These are phyloP conservation scores for Biscutella auriculata DNA, from an alignment of 441 rosid species.

Conservation along the genomic window DNA sequence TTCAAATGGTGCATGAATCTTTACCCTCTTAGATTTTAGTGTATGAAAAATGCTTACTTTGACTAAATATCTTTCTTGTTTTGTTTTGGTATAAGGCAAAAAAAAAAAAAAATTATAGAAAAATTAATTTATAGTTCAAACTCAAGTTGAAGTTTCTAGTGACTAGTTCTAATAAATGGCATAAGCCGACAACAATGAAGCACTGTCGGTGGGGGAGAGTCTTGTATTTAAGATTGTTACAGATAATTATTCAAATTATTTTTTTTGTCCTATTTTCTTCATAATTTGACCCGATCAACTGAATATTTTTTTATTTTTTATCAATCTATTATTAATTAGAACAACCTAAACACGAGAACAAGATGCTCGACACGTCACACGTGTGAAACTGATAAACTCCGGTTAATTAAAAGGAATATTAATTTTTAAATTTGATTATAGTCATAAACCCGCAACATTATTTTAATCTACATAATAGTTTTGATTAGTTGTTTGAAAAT, in stretches of 20 bases:
- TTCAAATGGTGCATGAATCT: conserved; percentile 27
- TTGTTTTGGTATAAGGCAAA: no score
- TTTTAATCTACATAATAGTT: not conserved
- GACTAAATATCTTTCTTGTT: conserved; percentile 15
- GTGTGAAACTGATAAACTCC: not conserved
- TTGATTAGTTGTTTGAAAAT: not conserved
- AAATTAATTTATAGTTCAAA: not conserved
- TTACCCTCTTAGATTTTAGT: conserved; percentile 11
- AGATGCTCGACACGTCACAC: conserved; percentile 10
- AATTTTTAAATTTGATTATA: not conserved
- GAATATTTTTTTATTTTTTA: not conserved
- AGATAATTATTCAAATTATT: conserved; percentile 6
- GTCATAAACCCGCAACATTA: not conserved
- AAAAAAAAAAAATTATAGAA: no score
- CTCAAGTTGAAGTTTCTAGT: not conserved
- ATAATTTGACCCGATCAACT: conserved; percentile 16
- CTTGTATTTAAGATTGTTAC: conserved; percentile 17
- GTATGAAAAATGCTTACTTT: conserved; percentile 20
- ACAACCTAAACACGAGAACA: conserved; percentile 7
- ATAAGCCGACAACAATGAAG: conserved; percentile 22
- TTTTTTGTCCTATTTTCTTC: conserved; percentile 15
- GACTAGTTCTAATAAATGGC: not conserved
- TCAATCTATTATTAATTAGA: conserved; percentile 12
- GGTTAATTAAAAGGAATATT: not conserved
- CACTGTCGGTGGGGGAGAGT: conserved; percentile 24